Evolutionary conservation across 768 basidiomycete species (phyloP).

Genomic region (Russula griseocarnosa): DNA sequence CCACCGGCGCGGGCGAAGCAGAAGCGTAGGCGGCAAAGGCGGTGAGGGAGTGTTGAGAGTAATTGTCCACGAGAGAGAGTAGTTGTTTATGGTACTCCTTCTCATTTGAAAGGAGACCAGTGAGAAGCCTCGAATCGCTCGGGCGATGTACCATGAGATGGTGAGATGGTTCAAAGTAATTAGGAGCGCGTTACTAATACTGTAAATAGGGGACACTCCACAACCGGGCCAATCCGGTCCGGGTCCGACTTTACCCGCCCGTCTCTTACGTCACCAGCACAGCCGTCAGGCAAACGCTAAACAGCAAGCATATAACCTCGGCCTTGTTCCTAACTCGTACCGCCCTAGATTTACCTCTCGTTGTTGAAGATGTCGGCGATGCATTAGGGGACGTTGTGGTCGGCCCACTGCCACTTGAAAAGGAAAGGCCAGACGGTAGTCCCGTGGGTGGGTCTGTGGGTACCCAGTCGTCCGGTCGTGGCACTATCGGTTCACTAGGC

Average conservation of each 20-base stretch:
- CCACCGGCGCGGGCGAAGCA: slow-evolving; percentile 53
- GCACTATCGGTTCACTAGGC: too few species aligned
- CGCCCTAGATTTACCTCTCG: too few species aligned
- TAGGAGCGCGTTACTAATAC: not conserved
- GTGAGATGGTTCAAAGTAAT: slow-evolving; percentile 31
- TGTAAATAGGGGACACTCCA: too few species aligned
- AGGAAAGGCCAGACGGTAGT: too few species aligned
- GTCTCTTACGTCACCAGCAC: not conserved
- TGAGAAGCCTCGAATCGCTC: slow-evolving; percentile 69
- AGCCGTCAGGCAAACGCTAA: too few species aligned
- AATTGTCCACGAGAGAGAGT: slow-evolving; percentile 46
- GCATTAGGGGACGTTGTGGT: too few species aligned
- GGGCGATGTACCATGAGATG: slow-evolving; percentile 61
- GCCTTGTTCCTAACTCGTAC: too few species aligned
- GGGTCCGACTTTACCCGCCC: not conserved
- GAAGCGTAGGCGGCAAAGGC: slow-evolving; percentile 72
- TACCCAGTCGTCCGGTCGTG: too few species aligned
- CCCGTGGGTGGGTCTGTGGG: too few species aligned
- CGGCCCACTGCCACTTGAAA: too few species aligned
- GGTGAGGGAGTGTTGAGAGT: slow-evolving; percentile 57
- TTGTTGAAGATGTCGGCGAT: too few species aligned
- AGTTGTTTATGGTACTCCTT: slow-evolving; percentile 68
- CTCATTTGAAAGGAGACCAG: slow-evolving; percentile 63
- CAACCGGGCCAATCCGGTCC: not conserved
- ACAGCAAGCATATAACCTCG: too few species aligned